Evolutionary conservation across 2,329 filamentous ascomycete species (phyloP), one percentile per base, ranked within the genome.

Genomic region (Epichloe sibirici): DNA sequence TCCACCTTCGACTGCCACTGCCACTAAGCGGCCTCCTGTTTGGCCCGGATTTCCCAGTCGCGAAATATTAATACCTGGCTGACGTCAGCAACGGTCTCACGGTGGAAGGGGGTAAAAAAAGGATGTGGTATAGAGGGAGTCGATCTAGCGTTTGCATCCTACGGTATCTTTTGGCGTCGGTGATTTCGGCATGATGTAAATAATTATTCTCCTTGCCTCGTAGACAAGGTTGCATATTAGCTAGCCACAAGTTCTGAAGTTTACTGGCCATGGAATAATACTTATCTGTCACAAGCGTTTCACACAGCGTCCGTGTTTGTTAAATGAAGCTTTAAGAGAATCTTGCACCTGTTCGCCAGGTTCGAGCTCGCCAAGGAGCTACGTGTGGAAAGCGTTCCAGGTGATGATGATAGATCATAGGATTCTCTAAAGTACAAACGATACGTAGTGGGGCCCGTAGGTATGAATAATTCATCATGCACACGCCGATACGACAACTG

Each of bases 1-100:
- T 53, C 53, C 53, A 59, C 57, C 40, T 69, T 67, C 57, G 54
- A 64, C 59, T 69, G 65, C 59, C 58, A 62, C 59, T 69, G 66
- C 61, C 50, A 56, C 49, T 65, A 62, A 45, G 28, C 17, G n/a
- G 2, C 34, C 7, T 11, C 13, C 25, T 21, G 15, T 9, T 17
- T 25, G 37, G 37, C 0, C 37, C 37, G 37, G 13, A 39, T 1
- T 15, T 39, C 37, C 13, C 6, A 39, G 40, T 11, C 12, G 15
- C 17, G 9, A 43, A 21, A n/a, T 39, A 43, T 11, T 21, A 43
- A 43, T 43, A 25, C 5, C 17, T 13, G 21, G 11, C 2, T 0
- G 40, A 23, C 5, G 11, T 43, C 21, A 15, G 3, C n/a, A 43
- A 43, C 40, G n/a, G 12, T 39, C n/a, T 23, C 11, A 21, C 38